Conservation (phyloP, 2,329 filamentous ascomycete species). For the Mycosphaerelloides madeirae region DNA sequence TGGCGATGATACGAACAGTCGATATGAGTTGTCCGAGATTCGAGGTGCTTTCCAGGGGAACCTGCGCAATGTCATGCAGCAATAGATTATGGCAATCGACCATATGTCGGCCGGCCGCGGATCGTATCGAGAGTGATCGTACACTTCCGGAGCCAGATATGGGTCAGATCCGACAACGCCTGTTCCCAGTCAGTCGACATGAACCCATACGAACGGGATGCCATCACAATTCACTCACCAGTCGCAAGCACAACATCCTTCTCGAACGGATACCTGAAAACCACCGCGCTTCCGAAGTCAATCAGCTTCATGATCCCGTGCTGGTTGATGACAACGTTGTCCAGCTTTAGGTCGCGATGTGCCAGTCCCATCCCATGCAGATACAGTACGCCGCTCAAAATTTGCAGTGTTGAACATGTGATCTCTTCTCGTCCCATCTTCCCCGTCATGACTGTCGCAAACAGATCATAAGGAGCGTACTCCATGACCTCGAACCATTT, state of each 20-base stretch:
- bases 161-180: conserved; percentile 84
- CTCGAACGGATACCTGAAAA: conserved; percentile 97
- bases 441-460: conserved; percentile 98
- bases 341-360: conserved; percentile 90
- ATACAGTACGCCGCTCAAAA: conserved; percentile 89
- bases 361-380: conserved; percentile 91
- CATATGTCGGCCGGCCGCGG: conserved; percentile 92
- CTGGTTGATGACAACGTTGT: conserved; percentile 96
- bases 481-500: conserved; percentile 99
- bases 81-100: conserved; percentile 98
- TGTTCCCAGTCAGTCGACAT: conserved; percentile 31
- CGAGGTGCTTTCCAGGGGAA: conserved; percentile 98
- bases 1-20: conserved; percentile 81
- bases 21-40: conserved; percentile 88
- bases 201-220: not conserved
- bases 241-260: conserved; percentile 75
- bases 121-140: conserved; percentile 89
- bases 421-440: conserved; percentile 93
- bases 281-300: conserved; percentile 94
- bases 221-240: conserved; percentile 53
- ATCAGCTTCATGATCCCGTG: conserved; percentile 99
- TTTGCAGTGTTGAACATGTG: conserved; percentile 86
- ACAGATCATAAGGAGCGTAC: conserved; percentile 91
- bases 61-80: conserved; percentile 91
- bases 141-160: conserved; percentile 94